Conservation (phyloP, 2,329 filamentous ascomycete species). For the Raffaelea deltoideospora region DNA sequence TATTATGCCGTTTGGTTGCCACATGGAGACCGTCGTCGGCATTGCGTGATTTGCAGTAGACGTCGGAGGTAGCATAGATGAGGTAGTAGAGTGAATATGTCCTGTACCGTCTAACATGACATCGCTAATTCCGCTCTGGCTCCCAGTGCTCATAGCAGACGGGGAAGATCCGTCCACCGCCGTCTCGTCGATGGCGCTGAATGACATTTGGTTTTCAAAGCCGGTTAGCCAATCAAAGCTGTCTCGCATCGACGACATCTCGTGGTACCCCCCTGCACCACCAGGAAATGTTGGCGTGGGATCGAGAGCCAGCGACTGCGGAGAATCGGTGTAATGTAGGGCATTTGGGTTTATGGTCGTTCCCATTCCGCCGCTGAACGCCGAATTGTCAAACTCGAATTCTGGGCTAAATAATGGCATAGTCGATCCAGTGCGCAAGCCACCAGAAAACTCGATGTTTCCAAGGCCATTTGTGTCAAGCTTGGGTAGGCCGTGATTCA, state of each 20-base stretch:
- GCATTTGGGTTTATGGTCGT: constrained; percentile 57
- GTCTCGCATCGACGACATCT: constrained; percentile 34
- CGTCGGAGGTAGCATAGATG: constrained; percentile 32
- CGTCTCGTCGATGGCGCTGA: constrained; percentile 49
- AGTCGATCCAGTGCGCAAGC: constrained; percentile 64
- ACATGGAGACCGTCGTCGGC: constrained; percentile 31
- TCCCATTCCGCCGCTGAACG: constrained; percentile 54
- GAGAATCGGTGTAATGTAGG: constrained; percentile 67
- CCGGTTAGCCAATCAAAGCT: constrained; percentile 70
- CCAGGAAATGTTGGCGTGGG: constrained; percentile 23
- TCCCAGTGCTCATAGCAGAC: constrained; percentile 88
- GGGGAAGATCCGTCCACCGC: constrained; percentile 88
- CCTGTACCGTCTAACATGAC: constrained; percentile 78
- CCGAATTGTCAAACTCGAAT: constrained; percentile 53
- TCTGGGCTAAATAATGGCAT: constrained; percentile 48
- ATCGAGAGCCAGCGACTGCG: constrained; percentile 50
- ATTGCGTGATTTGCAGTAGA: constrained; percentile 22
- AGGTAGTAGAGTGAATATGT: too few relatives aligned
- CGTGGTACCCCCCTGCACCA: constrained; percentile 13
- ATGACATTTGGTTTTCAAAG: constrained; percentile 63
- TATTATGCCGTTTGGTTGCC: constrained; percentile 50
- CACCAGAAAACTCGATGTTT: constrained; percentile 47
- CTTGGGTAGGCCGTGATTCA: constrained; percentile 58
- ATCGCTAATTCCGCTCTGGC: constrained; percentile 82
- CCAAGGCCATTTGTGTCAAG: constrained; percentile 64